A percentile compares a stretch with the other conserved stretches of the same genome.
Conservation (phyloP, 345 rosid genomes). For the Camelina neglecta region DNA sequence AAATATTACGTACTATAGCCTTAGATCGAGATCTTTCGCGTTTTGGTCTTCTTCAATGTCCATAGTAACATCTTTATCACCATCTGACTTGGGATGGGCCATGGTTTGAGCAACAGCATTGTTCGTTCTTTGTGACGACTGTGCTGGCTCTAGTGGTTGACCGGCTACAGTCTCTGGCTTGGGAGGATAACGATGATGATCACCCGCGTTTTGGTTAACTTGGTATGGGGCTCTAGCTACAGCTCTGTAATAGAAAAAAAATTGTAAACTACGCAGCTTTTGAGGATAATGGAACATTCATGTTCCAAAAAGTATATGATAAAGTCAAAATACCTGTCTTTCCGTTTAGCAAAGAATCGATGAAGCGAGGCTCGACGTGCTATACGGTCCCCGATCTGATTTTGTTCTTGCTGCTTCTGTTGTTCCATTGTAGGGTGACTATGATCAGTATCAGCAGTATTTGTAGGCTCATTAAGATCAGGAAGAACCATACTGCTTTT, state of each 20-base stretch:
- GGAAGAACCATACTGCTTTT: conserved; percentile 43
- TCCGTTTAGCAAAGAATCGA: conserved; percentile 73
- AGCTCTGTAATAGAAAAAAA: conserved; percentile 45
- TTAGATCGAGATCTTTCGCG: conserved; percentile 61
- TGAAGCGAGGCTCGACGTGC: conserved; percentile 72
- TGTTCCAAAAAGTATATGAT: background rate
- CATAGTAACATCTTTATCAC: conserved; percentile 24
- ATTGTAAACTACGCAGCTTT: background rate
- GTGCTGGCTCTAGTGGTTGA: conserved; percentile 43
- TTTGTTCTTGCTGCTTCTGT: conserved; percentile 31
- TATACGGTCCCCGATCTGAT: conserved; percentile 45
- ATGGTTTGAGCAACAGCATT: conserved; percentile 12
- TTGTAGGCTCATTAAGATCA: conserved; percentile 48
- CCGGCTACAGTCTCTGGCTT: conserved; percentile 28
- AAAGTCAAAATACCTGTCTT: conserved; percentile 56
- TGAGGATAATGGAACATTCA: background rate
- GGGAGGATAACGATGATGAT: conserved; percentile 33
- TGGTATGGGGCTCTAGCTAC: conserved; percentile 73
- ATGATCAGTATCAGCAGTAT: conserved; percentile 11
- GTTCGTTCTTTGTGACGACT: conserved; percentile 33
- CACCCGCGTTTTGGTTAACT: conserved; percentile 40
- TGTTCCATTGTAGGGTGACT: conserved; percentile 7
- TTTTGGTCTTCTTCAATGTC: conserved; percentile 41
- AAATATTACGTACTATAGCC: conserved; percentile 42
- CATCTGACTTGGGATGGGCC: conserved; percentile 19